Evolutionary conservation across 164 flowering plant genomes (phyloP).

Genomic region (Stephania japonica): DNA sequence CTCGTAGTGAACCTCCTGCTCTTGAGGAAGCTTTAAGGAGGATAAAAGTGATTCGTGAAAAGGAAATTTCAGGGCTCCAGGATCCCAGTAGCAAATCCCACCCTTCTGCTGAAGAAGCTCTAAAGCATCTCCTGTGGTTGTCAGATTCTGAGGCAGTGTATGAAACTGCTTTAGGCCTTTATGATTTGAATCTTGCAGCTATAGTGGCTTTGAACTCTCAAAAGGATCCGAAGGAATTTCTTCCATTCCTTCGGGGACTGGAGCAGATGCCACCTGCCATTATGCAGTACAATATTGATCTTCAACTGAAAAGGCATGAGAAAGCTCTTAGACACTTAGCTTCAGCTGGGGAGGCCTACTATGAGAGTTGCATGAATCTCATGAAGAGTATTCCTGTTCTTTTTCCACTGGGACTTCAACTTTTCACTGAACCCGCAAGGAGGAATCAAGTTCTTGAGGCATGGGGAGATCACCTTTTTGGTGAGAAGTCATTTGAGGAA

Average conservation of each 20-base stretch:
- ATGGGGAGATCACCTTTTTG: constrained; percentile 83
- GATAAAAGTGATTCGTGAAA: constrained; percentile 69
- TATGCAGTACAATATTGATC: constrained; percentile 82
- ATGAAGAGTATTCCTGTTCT: constrained; percentile 77
- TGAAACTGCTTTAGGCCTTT: constrained; percentile 92
- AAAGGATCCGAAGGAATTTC: constrained; percentile 90
- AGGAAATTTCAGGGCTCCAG: constrained; percentile 50
- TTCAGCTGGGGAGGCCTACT: constrained; percentile 74
- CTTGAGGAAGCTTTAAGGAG: constrained; percentile 87
- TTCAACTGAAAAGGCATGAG: constrained; percentile 62
- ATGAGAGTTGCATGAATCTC: constrained; percentile 67
- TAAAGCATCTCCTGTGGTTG: constrained; percentile 92
- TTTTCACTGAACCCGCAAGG: constrained; percentile 48
- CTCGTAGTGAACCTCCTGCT: constrained; percentile 86
- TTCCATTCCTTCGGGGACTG: constrained; percentile 85
- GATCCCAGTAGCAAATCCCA: constrained; percentile 34
- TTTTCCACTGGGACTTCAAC: constrained; percentile 69
- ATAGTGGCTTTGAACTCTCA: constrained; percentile 95
- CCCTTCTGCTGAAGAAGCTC: constrained; percentile 94
- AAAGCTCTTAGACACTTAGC: constrained; percentile 72
- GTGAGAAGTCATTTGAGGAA: constrained; percentile 71
- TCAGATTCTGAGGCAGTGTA: constrained; percentile 80
- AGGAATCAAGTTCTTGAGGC: constrained; percentile 71
- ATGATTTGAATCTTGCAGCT: constrained; percentile 92
- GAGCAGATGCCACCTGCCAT: constrained; percentile 52